A percentile compares a stretch with the other conserved stretches of the same genome.
These are phyloP conservation scores for Amborella trichopoda DNA, from an alignment of 164 flowering plant species.

Conservation along the genomic window DNA sequence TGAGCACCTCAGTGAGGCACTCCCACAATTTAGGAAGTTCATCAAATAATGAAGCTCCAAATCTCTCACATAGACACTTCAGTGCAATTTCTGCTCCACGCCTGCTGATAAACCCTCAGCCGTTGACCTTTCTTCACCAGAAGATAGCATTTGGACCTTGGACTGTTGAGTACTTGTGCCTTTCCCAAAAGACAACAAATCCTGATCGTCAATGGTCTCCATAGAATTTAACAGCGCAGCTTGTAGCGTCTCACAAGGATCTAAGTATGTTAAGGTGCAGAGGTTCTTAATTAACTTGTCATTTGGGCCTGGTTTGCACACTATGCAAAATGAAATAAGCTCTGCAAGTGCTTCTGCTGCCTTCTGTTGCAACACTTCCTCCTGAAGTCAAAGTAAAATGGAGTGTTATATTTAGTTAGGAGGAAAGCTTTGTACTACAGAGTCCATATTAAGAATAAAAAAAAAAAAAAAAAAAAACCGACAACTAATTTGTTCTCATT, in stretches of 20 bases:
- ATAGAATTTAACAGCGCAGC: slow-evolving; percentile 54
- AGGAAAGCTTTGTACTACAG: too few relatives aligned
- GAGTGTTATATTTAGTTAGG: too few relatives aligned
- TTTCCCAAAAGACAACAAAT: slow-evolving; percentile 52
- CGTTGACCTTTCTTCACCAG: slow-evolving; percentile 76
- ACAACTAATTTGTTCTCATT: slow-evolving; percentile 70
- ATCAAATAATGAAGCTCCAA: slow-evolving; percentile 69
- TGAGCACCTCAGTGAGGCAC: slow-evolving; percentile 83
- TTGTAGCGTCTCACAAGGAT: slow-evolving; percentile 92
- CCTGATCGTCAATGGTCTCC: slow-evolving; percentile 76
- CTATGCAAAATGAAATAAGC: slow-evolving; percentile 64
- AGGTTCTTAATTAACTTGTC: slow-evolving; percentile 91
- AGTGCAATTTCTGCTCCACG: slow-evolving; percentile 90
- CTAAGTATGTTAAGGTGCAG: slow-evolving; percentile 79
- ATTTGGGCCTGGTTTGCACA: slow-evolving; percentile 79
- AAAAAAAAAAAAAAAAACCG: slow-evolving; percentile 2
- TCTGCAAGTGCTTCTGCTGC: slow-evolving; percentile 96
- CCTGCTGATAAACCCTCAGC: slow-evolving; percentile 84
- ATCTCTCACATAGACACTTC: slow-evolving; percentile 67
- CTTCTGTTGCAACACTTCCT: slow-evolving; percentile 80
- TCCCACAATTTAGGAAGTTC: slow-evolving; percentile 91
- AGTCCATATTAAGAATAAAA: too few relatives aligned
- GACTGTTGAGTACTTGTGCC: slow-evolving; percentile 35
- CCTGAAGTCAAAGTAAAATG: too few relatives aligned
- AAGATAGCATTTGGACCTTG: slow-evolving; percentile 41